These are phyloP conservation scores for Nicotiana knightiana DNA, from an alignment of 257 asterid species.

Conservation along the genomic window DNA sequence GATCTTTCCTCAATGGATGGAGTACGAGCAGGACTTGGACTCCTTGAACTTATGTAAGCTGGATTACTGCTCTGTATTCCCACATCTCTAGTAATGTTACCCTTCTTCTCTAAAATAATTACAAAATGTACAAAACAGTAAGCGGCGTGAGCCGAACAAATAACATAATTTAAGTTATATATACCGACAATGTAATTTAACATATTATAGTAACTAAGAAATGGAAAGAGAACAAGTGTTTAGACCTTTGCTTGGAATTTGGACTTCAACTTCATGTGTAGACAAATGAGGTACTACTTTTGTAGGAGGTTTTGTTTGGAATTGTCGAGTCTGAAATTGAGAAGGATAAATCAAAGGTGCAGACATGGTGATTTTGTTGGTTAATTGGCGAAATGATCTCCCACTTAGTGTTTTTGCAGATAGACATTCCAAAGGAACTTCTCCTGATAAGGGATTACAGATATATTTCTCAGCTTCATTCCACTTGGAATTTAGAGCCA, in stretches of 20 bases:
- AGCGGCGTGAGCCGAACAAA: too few relatives aligned
- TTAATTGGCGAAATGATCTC: constrained; percentile 52
- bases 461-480: constrained; percentile 89
- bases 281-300: constrained; percentile 13
- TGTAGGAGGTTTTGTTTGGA: constrained; percentile 26
- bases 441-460: constrained; percentile 81
- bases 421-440: constrained; percentile 82
- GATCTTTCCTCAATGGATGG: constrained; percentile 62
- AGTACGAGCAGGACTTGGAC: constrained; percentile 45
- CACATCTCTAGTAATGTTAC: constrained; percentile 47
- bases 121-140: neutral
- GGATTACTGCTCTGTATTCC: constrained; percentile 68
- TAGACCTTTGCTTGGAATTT: constrained; percentile 10
- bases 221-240: neutral
- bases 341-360: constrained; percentile 73
- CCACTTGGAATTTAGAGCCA: constrained; percentile 77
- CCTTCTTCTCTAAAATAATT: constrained; percentile 35
- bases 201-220: neutral
- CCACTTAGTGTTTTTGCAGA: constrained; percentile 66
- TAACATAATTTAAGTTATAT: neutral
- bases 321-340: constrained; percentile 9
- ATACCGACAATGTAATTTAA: neutral
- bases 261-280: constrained; percentile 26
- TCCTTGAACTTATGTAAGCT: constrained; percentile 30
- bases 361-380: constrained; percentile 68